These are phyloP conservation scores for Podosphaera fusca DNA, from an alignment of 2,329 filamentous ascomycete species.

Conservation along the genomic window DNA sequence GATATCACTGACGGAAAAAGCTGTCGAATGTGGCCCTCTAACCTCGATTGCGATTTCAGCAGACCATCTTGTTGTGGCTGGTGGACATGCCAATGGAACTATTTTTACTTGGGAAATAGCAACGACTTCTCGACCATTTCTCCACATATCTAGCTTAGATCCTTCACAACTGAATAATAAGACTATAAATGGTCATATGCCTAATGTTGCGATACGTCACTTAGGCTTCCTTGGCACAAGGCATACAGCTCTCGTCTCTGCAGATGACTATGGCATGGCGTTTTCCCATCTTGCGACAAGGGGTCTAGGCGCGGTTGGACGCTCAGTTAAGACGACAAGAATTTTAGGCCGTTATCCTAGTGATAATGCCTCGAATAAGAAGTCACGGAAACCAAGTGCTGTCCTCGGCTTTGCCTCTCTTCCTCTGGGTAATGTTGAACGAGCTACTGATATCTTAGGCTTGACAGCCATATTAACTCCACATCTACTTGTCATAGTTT, in stretches of 20 bases:
- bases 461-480: conserved; percentile 89
- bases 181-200: conserved; percentile 60
- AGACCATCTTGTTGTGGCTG: conserved; percentile 78
- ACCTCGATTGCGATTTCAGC: conserved; percentile 78
- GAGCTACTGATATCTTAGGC: conserved; percentile 67
- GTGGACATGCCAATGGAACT: conserved; percentile 67
- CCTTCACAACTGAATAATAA: conserved; percentile 38
- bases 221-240: conserved; percentile 86
- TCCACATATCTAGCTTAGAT: conserved; percentile 62
- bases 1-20: conserved; percentile 24
- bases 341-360: conserved; percentile 82
- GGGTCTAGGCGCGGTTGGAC: conserved; percentile 65
- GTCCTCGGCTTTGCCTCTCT: conserved; percentile 79
- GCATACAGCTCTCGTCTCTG: conserved; percentile 84
- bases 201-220: conserved; percentile 58
- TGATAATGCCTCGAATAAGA: conserved; percentile 32
- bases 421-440: conserved; percentile 82
- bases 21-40: conserved; percentile 72
- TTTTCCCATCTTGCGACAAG: conserved; percentile 91
- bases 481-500: conserved; percentile 88
- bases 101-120: conserved; percentile 95
- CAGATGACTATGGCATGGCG: conserved; percentile 87
- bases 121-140: conserved; percentile 62
- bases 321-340: conserved; percentile 70
- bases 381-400: conserved; percentile 70